phyloP scores from a whole-genome alignment of 2,329 filamentous ascomycete species.

The Trichoderma harzianum region DNA sequence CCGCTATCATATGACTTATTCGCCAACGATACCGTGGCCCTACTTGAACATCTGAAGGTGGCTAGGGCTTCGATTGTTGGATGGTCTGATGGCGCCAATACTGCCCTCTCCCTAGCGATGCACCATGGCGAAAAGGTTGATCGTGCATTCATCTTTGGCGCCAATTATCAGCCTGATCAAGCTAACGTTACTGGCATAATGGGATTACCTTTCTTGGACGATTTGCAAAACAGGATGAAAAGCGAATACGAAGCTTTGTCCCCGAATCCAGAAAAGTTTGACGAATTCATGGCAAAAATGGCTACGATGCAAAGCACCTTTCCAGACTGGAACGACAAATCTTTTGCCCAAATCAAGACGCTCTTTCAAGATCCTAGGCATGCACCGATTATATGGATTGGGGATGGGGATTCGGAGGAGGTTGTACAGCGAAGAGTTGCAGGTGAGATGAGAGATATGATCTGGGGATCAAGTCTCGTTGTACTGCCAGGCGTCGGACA shows the following conservation, averaged over 20 bases:
- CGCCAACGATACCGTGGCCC: neutral
- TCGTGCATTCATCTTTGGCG: neutral
- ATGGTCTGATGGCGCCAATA: constrained; percentile 12
- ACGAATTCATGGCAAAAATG: neutral
- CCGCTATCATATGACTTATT: neutral
- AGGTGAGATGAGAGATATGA: neutral
- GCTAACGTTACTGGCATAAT: neutral
- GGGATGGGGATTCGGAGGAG: neutral
- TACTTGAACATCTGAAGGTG: neutral
- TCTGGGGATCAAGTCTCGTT: neutral
- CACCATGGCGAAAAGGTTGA: neutral
- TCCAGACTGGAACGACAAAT: neutral
- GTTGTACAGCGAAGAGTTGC: neutral
- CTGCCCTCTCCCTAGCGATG: neutral
- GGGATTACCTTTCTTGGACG: neutral
- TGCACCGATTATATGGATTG: neutral
- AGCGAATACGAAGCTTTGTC: neutral
- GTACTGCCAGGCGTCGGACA: neutral
- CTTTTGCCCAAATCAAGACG: neutral
- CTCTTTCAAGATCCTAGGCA: neutral
- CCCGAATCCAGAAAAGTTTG: neutral
- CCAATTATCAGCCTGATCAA: constrained; percentile 4
- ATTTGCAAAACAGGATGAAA: neutral
- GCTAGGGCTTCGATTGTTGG: neutral
- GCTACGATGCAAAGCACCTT: neutral